Conservation (phyloP, 108 stramenopile species). For the Aurantiochytrium sp. region DNA sequence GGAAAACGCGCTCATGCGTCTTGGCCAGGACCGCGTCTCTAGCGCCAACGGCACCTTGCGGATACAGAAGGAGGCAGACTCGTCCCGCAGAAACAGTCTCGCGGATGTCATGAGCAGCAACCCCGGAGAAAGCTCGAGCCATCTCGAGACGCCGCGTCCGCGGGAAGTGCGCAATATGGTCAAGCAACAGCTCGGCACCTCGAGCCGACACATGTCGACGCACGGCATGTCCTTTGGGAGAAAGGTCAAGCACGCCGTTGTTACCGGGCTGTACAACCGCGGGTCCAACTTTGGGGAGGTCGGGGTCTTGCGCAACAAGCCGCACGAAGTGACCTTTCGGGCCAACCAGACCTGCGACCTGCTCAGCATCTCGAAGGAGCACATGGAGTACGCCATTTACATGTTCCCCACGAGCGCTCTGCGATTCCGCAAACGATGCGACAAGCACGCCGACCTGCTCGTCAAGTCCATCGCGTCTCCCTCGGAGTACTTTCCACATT, state of each 20-base stretch:
- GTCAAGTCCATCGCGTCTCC: not conserved
- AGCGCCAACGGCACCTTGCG: not conserved
- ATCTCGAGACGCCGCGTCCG: not conserved
- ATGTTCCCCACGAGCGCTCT: not conserved
- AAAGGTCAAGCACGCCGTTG: not conserved
- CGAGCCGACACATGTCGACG: not conserved
- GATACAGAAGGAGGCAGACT: no score
- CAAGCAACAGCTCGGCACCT: not conserved
- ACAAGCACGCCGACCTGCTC: not conserved
- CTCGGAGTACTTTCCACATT: not conserved
- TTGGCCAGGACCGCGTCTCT: not conserved
- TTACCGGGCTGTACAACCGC: not conserved
- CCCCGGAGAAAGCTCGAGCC: no score
- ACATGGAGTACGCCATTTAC: conserved; percentile 15
- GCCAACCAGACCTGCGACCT: conserved; percentile 1
- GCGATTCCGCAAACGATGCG: conserved; percentile 4
- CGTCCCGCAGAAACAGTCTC: no score
- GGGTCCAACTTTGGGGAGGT: conserved; percentile 24
- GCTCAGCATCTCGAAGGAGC: not conserved
- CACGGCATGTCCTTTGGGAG: not conserved
- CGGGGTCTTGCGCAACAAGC: not conserved
- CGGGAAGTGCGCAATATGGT: not conserved
- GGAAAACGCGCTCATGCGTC: not conserved
- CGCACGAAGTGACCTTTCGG: not conserved
- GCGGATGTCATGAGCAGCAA: no score